A percentile compares a stretch with the other conserved stretches of the same genome.
Conservation (phyloP, 2,329 filamentous ascomycete species). For the Graphilbum ipis-grandicollis region DNA sequence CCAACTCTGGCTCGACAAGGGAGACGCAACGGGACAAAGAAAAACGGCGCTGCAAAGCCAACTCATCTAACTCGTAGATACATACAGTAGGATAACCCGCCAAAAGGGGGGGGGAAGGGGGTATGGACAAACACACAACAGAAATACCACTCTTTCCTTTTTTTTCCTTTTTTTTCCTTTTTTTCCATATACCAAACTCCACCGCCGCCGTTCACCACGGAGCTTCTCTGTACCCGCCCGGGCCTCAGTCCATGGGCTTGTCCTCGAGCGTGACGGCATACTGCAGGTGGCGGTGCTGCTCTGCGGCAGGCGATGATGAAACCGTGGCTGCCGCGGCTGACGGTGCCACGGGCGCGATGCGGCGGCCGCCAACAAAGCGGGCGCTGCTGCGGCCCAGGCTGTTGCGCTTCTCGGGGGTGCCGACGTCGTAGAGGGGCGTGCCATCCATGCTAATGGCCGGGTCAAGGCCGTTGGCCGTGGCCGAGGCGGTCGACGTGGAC, state of each 20-base stretch:
- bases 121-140: no score
- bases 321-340: constrained; percentile 12
- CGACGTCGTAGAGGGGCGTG: constrained; percentile 10
- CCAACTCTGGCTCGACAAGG: background rate
- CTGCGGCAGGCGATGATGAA: background rate
- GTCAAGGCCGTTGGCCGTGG: constrained; percentile 9
- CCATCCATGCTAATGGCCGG: constrained; percentile 8
- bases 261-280: constrained; percentile 53
- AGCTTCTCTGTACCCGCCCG: no score
- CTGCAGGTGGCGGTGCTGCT: constrained; percentile 5
- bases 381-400: constrained; percentile 38
- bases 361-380: constrained; percentile 33
- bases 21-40: background rate
- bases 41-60: background rate
- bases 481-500: constrained; percentile 14
- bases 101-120: no score
- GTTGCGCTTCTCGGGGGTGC: constrained; percentile 42
- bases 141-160: background rate
- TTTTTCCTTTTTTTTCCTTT: background rate
- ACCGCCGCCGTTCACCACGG: no score
- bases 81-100: no score
- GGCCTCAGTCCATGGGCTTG: constrained; percentile 48
- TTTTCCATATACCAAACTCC: background rate
- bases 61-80: background rate
- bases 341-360: constrained; percentile 21